A percentile compares a stretch with the other conserved stretches of the same genome.
phyloP scores from a whole-genome alignment of 139 green algal species.

The Picochlorum sp. region DNA sequence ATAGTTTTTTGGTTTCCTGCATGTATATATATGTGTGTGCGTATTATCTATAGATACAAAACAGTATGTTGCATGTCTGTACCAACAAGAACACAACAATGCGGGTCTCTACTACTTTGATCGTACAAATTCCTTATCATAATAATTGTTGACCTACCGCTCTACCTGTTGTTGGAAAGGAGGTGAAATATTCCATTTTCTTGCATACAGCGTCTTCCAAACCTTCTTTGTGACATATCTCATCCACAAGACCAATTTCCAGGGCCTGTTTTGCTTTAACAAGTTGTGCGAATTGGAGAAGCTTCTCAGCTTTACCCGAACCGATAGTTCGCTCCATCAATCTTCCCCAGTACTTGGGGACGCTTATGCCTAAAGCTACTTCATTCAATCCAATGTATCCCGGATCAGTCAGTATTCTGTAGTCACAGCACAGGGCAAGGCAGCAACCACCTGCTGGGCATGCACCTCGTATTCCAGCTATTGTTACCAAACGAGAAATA shows the following conservation, averaged over 20 bases:
- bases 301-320: conserved; percentile 30
- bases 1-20: conserved; percentile 41
- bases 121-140: no score
- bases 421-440: conserved; percentile 79
- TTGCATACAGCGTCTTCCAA: conserved; percentile 35
- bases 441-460: conserved; percentile 86
- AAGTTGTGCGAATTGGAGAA: conserved; percentile 41
- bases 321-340: conserved; percentile 52
- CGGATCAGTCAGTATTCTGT: conserved; percentile 62
- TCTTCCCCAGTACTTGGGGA: conserved; percentile 72
- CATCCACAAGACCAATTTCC: conserved; percentile 59
- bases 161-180: conserved; percentile 22
- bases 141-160: conserved; percentile 10
- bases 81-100: no score
- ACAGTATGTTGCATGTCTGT: no score
- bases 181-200: conserved; percentile 29
- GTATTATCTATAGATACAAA: no score
- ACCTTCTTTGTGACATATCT: conserved; percentile 38
- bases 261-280: conserved; percentile 34
- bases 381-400: conserved; percentile 21
- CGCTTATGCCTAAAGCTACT: conserved; percentile 64
- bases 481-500: conserved; percentile 54
- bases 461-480: conserved; percentile 73
- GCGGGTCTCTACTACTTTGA: no score
- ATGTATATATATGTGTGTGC: no score